Base-by-base conservation (phyloP, 2,329 filamentous ascomycete genomes). In the Cercospora sp. region DNA sequence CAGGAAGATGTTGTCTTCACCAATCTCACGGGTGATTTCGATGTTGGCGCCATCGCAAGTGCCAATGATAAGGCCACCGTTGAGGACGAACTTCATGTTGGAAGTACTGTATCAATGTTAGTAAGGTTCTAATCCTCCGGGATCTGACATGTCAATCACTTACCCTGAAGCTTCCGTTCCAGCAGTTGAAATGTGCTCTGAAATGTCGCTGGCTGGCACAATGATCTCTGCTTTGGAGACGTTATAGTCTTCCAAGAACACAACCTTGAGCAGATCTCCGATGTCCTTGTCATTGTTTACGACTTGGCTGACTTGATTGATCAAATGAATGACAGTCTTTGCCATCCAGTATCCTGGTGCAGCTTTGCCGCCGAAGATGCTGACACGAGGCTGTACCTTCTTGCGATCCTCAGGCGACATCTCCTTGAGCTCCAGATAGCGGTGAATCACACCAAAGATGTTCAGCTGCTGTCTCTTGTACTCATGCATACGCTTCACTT, bases 281-380 rank as follows among this genome's bases (percentile, higher is more conserved):
- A 98, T 90, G 36, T 98, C 95, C 53, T 88, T 85, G 76, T 99
- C 95, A 48, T 92, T 91, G 84, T 99, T 99, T 74, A 99, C 90
- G 2, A 98, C 91, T 16, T 88, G 83, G 3, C 93, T 93, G 28
- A 98, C 95, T 69, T 89, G 90, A 83, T 97, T 98, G 84, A 99
- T 90, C 66, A 99, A 87, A 78, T 98, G 94, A 75, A 99, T 99
- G 58, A 78, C 72, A 48, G 95, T 96, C 87, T 99, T 99, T 42
- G 95, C 95, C 95, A 98, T 99, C 95, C 95, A 99, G 85, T 99
- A 99, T 16, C 95, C 95, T 0, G 95, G 95, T 1, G 95, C 95
- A 28, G 95, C 95, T 83, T 99, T 99, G 75, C 95, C 95, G 78
- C 95, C 95, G 78, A 99, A 98, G 80, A 99, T 96, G 66, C 91